Conservation (phyloP, 2,329 filamentous ascomycete genomes). For the Ophiobolus disseminans region DNA sequence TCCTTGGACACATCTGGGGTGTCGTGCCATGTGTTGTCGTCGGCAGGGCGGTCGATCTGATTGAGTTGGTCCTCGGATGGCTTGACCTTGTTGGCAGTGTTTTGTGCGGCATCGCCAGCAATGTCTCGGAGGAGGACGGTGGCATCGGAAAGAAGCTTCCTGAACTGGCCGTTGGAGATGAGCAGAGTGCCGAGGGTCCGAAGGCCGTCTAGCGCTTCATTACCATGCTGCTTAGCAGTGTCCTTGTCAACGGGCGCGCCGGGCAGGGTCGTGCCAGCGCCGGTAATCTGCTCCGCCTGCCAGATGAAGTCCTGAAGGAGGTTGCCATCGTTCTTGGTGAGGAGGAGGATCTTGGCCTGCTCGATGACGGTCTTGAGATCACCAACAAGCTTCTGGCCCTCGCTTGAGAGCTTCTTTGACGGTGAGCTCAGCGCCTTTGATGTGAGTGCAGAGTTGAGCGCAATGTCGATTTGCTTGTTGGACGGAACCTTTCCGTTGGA, state of each 20-base stretch:
- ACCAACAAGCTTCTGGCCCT: slow-evolving; percentile 78
- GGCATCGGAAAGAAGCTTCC: slow-evolving; percentile 84
- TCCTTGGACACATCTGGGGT: slow-evolving; percentile 76
- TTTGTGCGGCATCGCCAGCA: slow-evolving; percentile 84
- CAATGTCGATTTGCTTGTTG: slow-evolving; percentile 95
- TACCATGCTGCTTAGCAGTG: slow-evolving; percentile 79
- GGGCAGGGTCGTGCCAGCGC: slow-evolving; percentile 67
- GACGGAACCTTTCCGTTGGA: slow-evolving; percentile 89
- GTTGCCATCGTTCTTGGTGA: slow-evolving; percentile 95
- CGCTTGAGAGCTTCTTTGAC: slow-evolving; percentile 77
- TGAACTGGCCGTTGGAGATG: slow-evolving; percentile 95
- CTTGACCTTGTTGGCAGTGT: slow-evolving; percentile 75
- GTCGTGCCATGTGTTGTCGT: slow-evolving; percentile 94
- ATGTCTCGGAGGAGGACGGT: slow-evolving; percentile 85
- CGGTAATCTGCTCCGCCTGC: slow-evolving; percentile 80
- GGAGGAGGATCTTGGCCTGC: slow-evolving; percentile 81
- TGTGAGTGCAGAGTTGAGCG: slow-evolving; percentile 83
- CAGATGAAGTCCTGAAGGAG: slow-evolving; percentile 96
- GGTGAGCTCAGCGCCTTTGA: slow-evolving; percentile 74
- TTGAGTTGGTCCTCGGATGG: slow-evolving; percentile 78
- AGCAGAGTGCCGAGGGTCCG: slow-evolving; percentile 87
- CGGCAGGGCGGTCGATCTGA: slow-evolving; percentile 82
- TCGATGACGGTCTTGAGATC: slow-evolving; percentile 82
- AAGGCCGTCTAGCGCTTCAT: slow-evolving; percentile 82
- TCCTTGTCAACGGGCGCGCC: slow-evolving; percentile 76